phyloP scores from a whole-genome alignment of 345 rosid genomes.

The Mallotus nudiflorus region DNA sequence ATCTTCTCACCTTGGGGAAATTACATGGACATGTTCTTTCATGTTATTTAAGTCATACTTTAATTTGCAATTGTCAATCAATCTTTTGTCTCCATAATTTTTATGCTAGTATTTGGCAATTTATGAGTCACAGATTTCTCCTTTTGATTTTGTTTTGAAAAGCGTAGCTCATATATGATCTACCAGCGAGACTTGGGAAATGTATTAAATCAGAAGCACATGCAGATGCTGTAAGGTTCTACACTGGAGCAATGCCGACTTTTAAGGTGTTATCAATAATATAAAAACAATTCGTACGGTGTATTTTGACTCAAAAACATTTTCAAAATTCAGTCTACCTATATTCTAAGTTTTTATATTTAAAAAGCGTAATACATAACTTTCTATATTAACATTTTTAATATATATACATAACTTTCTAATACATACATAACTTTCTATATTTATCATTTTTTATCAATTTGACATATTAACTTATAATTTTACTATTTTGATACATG shows the following conservation, averaged over 20 bases:
- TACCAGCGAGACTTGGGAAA: conserved; percentile 92
- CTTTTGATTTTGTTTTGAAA: too few species aligned
- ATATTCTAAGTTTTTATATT: too few species aligned
- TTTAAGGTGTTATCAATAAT: conserved; percentile 87
- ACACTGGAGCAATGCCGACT: conserved; percentile 96
- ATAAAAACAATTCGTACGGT: too few species aligned
- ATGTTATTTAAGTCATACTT: neutral
- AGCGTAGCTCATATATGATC: conserved; percentile 98
- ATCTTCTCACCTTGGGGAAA: neutral
- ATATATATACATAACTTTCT: too few species aligned
- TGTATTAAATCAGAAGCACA: conserved; percentile 90
- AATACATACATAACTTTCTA: too few species aligned
- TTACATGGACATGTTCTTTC: neutral
- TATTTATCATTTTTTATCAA: too few species aligned
- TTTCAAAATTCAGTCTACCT: too few species aligned
- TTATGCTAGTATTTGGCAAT: conserved; percentile 24
- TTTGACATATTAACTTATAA: too few species aligned
- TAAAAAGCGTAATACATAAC: too few species aligned
- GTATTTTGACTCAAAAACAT: too few species aligned
- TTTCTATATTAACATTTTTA: too few species aligned
- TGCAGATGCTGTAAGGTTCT: conserved; percentile 95
- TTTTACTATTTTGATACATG: too few species aligned
- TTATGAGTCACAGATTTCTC: conserved; percentile 32
- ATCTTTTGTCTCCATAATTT: neutral
- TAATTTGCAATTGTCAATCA: neutral